These are phyloP conservation scores for Pseudogymnoascus destructans DNA, from an alignment of 2,329 filamentous ascomycete species.

Conservation along the genomic window DNA sequence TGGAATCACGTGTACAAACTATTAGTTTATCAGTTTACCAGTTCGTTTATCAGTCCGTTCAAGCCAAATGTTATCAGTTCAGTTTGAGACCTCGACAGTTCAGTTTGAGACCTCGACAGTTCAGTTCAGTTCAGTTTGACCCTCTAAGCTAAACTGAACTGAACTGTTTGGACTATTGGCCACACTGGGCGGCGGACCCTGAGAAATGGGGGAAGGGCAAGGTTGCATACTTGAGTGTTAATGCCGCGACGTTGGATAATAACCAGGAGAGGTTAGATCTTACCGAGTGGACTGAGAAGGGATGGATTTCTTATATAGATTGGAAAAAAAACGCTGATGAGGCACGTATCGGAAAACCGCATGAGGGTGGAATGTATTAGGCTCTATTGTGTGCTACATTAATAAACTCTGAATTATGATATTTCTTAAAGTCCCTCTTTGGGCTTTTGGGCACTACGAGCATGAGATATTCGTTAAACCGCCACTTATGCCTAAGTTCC, in stretches of 20 bases:
- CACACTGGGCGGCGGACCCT: constrained; percentile 26
- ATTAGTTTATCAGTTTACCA: no score
- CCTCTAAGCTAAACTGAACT: no score
- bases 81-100: no score
- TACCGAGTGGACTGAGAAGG: constrained; percentile 28
- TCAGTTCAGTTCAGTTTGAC: no score
- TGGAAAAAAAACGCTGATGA: constrained; percentile 12
- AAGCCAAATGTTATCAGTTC: no score
- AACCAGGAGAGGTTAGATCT: constrained; percentile 29
- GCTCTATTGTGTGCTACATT: not conserved
- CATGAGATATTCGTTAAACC: not conserved
- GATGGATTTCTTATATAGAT: constrained; percentile 24
- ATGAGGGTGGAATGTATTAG: constrained; percentile 21
- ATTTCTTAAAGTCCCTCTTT: not conserved
- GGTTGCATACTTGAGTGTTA: constrained; percentile 28
- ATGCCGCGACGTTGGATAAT: constrained; percentile 28
- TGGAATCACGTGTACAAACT: no score
- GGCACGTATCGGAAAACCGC: constrained; percentile 16
- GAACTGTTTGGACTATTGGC: no score
- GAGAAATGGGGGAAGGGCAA: constrained; percentile 22
- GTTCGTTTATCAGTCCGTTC: no score
- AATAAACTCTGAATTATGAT: not conserved
- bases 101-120: no score
- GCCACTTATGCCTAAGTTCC: no score
- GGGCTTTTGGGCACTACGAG: not conserved